Evolutionary conservation across 1,284 basidiomycete genomes (phyloP).

Genomic region (Psilocybe mexicana): DNA sequence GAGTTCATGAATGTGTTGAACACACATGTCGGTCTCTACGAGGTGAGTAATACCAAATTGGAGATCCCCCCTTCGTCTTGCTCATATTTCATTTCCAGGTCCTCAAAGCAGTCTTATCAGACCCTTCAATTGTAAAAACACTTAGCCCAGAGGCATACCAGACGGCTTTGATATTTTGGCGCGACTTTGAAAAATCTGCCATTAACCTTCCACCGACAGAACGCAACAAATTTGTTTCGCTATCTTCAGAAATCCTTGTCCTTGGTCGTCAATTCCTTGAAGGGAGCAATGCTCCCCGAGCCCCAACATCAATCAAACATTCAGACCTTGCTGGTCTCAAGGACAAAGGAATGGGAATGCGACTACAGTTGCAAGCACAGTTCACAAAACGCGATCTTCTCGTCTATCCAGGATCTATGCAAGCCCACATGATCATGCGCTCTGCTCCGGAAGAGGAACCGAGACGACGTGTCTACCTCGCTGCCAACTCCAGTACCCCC

Average conservation of each 20-base stretch:
- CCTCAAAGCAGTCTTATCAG: slow-evolving; percentile 62
- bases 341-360: slow-evolving; percentile 68
- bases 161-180: slow-evolving; percentile 92
- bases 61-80: neutral
- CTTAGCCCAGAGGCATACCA: slow-evolving; percentile 71
- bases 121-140: slow-evolving; percentile 59
- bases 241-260: slow-evolving; percentile 91
- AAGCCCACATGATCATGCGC: slow-evolving; percentile 91
- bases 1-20: slow-evolving; percentile 98
- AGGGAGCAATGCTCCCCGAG: slow-evolving; percentile 58
- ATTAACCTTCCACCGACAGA: slow-evolving; percentile 84
- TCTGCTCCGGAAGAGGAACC: slow-evolving; percentile 84
- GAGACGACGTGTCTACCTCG: slow-evolving; percentile 77
- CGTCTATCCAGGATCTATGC: slow-evolving; percentile 82
- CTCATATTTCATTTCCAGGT: slow-evolving; percentile 45
- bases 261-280: slow-evolving; percentile 87
- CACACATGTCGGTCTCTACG: slow-evolving; percentile 91
- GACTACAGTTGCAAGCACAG: slow-evolving; percentile 70
- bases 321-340: slow-evolving; percentile 68
- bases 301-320: slow-evolving; percentile 65
- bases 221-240: slow-evolving; percentile 81
- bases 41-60: slow-evolving; percentile 52
- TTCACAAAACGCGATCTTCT: slow-evolving; percentile 71
- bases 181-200: slow-evolving; percentile 97
- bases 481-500: slow-evolving; percentile 68